Base-by-base conservation (phyloP, 2,329 filamentous ascomycete species). In the Fusarium austroafricanum region DNA sequence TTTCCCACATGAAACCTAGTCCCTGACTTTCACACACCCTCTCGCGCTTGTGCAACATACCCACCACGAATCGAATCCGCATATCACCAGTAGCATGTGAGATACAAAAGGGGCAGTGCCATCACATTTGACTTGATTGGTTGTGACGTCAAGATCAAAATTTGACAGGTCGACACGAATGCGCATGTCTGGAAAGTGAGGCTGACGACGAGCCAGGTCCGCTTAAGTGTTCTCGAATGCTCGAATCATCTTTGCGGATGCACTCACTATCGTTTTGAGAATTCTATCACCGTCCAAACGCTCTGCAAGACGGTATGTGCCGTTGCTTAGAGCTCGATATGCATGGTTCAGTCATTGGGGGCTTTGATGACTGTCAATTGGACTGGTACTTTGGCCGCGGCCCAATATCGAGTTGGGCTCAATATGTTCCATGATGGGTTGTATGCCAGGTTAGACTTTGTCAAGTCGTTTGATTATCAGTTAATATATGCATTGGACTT, bases 341-440 rank as follows among this genome's bases (percentile, higher is more conserved):
- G 55, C 42, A 33, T 28, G 35, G 18, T 31, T 37, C 23, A 28
- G 18, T 31, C 20, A 51, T n/a, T 28, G n/a, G 26, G 37, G 20
- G 26, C 14, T 55, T 53, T 26, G 28, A 31, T 47, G 28, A 23
- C n/a, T 17, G 23, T 23, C 21, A 46, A 14, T 45, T 20, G 33
- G n/a, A 33, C 31, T 44, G 18, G 18, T 28, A 29, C 28, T 49
- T 23, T 17, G 17, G 33, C 66, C 12, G 45, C 55, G 39, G 52
- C 65, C 66, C 49, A 67, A 67, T 15, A 20, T 28, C 10, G 15
- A 10, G 39, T 66, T 49, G 50, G 62, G 37, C 61, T 43, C 23
- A 18, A n/a, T 28, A 33, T 21, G 20, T 35, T 46, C 20, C 20
- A 18, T 18, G 28, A 17, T 39, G 7, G n/a, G 10, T 21, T 18